Base-by-base conservation (phyloP, 2,329 filamentous ascomycete genomes). In the Calonectria montana region DNA sequence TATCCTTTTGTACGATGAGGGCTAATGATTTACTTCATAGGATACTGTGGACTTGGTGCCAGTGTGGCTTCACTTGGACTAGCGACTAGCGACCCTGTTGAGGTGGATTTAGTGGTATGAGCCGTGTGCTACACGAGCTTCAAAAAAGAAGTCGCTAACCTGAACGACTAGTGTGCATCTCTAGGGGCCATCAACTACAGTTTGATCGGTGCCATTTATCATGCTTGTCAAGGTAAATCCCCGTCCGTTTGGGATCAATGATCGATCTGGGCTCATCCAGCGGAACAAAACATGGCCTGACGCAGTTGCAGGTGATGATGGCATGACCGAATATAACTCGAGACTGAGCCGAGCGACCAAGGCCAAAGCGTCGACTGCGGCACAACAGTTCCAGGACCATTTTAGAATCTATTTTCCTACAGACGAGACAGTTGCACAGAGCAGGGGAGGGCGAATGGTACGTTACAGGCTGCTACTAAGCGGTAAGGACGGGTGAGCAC, bases 351-450 rank as follows among this genome's bases (percentile, higher is more conserved):
- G 80, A 70, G 50, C 74, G 71, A 43, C 78, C 77, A 66, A 78
- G 76, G 47, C 73, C 73, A 48, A 75, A 73, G 63, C 76, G 75
- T 29, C 63, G 72, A 39, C 74, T 72, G 41, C 61, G 71, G 73
- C 73, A 76, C 70, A 68, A 53, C 39, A 73, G 67, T 74, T 85
- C 41, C 84, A 84, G 73, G 83, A 90, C 37, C 86, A 87, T 59
- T 89, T 97, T 76, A 90, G 92, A 12, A 88, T 97, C 64, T 97
- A 96, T 82, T 98, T 96, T 78, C 96, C 95, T 3, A 95, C 93
- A 1, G 83, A 89, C 13, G 83, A 91, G 23, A 97, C 94, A 0
- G 92, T 97, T 3, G 80, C 81, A 12, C 81, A 83, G 35, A 95
- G 93, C 78, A 90, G 86, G 73, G 93, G 91, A 35, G 94, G 93